Evolutionary conservation across 2,329 filamentous ascomycete species (phyloP).

Genomic region (Colletotrichum australisinense): DNA sequence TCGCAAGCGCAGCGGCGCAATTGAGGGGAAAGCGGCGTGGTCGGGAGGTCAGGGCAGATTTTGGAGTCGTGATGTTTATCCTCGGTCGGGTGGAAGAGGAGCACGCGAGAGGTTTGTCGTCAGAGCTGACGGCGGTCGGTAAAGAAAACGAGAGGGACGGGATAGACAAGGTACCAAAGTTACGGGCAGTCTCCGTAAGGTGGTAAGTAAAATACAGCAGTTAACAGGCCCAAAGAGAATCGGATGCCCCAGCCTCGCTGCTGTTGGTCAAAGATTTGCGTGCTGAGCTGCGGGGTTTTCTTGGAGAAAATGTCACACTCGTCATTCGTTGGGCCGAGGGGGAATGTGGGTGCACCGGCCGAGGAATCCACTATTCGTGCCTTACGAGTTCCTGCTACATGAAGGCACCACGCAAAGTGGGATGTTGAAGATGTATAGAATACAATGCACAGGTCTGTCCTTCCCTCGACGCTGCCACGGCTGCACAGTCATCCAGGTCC

Average conservation of each 20-base stretch:
- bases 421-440: neutral
- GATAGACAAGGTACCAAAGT: neutral
- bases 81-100: slow-evolving; percentile 36
- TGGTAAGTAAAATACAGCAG: too few species aligned
- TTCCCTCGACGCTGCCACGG: neutral
- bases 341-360: slow-evolving; percentile 4
- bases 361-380: slow-evolving; percentile 5
- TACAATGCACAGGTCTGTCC: neutral
- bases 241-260: slow-evolving; percentile 29
- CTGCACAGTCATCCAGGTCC: slow-evolving; percentile 9
- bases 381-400: neutral
- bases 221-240: slow-evolving; percentile 15
- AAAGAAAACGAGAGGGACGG: slow-evolving; percentile 3
- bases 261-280: slow-evolving; percentile 35
- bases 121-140: slow-evolving; percentile 10
- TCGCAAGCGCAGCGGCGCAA: slow-evolving; percentile 12
- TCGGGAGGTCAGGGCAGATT: slow-evolving; percentile 7
- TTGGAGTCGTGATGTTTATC: slow-evolving; percentile 32
- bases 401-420: neutral
- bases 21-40: slow-evolving; percentile 14
- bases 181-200: neutral
- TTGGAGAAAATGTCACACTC: slow-evolving; percentile 31
- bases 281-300: slow-evolving; percentile 35
- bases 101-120: slow-evolving; percentile 32
- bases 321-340: slow-evolving; percentile 12